These are phyloP conservation scores for Rhodotorula sp. DNA, from an alignment of 1,284 basidiomycete genomes.

Conservation along the genomic window DNA sequence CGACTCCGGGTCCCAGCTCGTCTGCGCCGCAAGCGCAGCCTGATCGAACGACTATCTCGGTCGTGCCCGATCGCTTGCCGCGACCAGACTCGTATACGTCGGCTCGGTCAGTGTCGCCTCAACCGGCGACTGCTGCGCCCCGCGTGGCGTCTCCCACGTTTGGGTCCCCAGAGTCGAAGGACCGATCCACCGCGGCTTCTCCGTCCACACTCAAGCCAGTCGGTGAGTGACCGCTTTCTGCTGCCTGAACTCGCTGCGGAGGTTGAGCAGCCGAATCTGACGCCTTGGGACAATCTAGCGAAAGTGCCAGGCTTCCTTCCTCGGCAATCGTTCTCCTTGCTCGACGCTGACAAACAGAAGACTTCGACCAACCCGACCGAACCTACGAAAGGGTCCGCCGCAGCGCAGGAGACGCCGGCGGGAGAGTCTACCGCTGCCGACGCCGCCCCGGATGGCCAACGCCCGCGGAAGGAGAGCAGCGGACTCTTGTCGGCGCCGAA, in stretches of 20 bases:
- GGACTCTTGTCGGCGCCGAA: slow-evolving; percentile 2
- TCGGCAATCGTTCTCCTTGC: slow-evolving; percentile 32
- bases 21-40: neutral
- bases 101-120: neutral
- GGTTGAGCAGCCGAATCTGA: no score
- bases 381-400: neutral
- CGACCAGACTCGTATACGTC: neutral
- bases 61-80: neutral
- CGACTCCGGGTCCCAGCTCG: neutral
- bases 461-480: neutral
- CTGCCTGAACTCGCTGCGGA: no score
- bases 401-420: neutral
- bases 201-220: slow-evolving; percentile 21
- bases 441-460: neutral
- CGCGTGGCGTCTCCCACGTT: no score
- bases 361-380: slow-evolving; percentile 4
- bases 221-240: neutral
- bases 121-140: neutral
- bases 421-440: neutral
- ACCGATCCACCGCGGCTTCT: neutral
- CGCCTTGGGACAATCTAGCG: neutral
- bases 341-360: slow-evolving; percentile 25
- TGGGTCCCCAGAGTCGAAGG: neutral
- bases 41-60: neutral
- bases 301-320: slow-evolving; percentile 35